Conservation (phyloP, 1,139 yeast species). For the Debaryomyces psychrophilus region DNA sequence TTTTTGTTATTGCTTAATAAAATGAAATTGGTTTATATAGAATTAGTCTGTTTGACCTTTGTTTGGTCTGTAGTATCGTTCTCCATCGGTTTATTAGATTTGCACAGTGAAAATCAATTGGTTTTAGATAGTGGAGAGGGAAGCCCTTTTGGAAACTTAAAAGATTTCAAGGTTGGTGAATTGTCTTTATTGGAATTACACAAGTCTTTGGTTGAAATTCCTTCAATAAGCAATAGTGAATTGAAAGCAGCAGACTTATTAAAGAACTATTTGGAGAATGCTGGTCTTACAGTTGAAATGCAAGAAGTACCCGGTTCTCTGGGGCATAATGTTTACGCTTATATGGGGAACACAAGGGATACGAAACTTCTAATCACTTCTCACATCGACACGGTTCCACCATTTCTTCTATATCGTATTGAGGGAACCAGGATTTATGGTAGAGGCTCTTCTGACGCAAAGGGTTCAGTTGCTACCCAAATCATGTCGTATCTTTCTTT, state of each 20-base stretch:
- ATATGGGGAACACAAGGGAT: slow-evolving; percentile 46
- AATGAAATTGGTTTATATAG: not conserved
- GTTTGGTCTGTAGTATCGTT: not conserved
- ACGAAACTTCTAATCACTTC: slow-evolving; percentile 60
- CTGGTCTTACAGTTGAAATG: slow-evolving; percentile 56
- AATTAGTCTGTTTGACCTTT: not conserved
- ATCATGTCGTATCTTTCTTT: slow-evolving; percentile 54
- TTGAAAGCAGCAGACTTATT: slow-evolving; percentile 34
- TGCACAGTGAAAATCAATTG: not conserved
- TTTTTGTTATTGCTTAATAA: not conserved
- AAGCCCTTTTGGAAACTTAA: not conserved
- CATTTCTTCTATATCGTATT: slow-evolving; percentile 54
- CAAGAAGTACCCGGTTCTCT: slow-evolving; percentile 33
- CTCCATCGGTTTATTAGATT: not conserved
- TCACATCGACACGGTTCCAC: slow-evolving; percentile 76
- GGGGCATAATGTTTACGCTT: slow-evolving; percentile 62
- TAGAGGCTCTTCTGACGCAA: slow-evolving; percentile 70
- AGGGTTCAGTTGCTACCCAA: slow-evolving; percentile 68
- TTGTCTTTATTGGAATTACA: slow-evolving; percentile 16
- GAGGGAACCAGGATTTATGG: slow-evolving; percentile 60
- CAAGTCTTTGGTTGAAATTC: slow-evolving; percentile 25
- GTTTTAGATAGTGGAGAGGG: not conserved
- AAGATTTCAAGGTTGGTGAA: slow-evolving; percentile 5
- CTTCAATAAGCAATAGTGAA: slow-evolving; percentile 42
- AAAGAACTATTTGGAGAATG: slow-evolving; percentile 35